Evolutionary conservation across 257 asterid genomes (phyloP).

Genomic region (Salvia splendens): DNA sequence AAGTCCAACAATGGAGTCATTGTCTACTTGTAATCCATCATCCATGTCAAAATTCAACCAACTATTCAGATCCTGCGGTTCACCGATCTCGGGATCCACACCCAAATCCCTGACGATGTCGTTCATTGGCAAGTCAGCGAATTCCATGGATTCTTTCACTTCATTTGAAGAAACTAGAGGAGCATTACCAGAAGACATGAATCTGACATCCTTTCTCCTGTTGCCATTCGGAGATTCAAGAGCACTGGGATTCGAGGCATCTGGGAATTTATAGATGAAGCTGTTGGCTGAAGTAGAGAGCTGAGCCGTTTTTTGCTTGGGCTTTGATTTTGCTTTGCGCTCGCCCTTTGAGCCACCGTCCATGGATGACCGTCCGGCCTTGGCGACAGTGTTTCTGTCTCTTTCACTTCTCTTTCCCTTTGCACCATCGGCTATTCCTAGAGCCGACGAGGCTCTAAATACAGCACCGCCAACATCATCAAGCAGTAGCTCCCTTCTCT

Average conservation of each 20-base stretch:
- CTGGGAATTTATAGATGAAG: slow-evolving; percentile 48
- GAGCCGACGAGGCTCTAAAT: slow-evolving; percentile 53
- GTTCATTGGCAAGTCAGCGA: slow-evolving; percentile 48
- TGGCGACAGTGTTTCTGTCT: slow-evolving; percentile 39
- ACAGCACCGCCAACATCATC: slow-evolving; percentile 76
- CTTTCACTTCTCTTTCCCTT: slow-evolving; percentile 84
- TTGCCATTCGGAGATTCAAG: slow-evolving; percentile 48
- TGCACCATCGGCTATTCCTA: slow-evolving; percentile 64
- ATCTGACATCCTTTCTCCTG: slow-evolving; percentile 56
- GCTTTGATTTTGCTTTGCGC: slow-evolving; percentile 75
- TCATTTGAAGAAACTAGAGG: slow-evolving; percentile 42
- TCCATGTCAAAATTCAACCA: slow-evolving; percentile 86
- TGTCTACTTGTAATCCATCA: slow-evolving; percentile 61
- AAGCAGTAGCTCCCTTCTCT: slow-evolving; percentile 77
- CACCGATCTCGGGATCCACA: slow-evolving; percentile 66
- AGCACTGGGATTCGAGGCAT: slow-evolving; percentile 41
- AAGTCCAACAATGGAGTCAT: slow-evolving; percentile 72
- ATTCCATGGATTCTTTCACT: slow-evolving; percentile 44
- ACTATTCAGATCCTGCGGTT: slow-evolving; percentile 69
- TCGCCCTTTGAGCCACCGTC: slow-evolving; percentile 74
- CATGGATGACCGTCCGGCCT: slow-evolving; percentile 60
- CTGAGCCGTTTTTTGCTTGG: slow-evolving; percentile 83
- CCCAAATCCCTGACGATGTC: slow-evolving; percentile 63
- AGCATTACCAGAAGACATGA: slow-evolving; percentile 48
- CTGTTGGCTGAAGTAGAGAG: slow-evolving; percentile 74